phyloP scores from a whole-genome alignment of 1,139 yeast genomes.

The Taphrina betulina region DNA sequence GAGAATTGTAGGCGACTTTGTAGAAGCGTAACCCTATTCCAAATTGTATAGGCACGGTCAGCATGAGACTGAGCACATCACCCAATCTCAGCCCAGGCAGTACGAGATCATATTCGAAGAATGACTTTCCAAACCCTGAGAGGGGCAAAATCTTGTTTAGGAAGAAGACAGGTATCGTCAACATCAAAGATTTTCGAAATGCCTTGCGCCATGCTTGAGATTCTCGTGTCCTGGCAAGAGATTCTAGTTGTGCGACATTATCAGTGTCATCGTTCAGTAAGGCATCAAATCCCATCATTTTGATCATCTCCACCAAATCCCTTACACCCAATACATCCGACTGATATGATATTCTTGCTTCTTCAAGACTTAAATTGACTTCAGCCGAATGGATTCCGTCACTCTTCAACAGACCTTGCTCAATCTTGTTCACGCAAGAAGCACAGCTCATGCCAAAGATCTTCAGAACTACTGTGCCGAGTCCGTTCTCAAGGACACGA shows the following conservation, averaged over 20 bases:
- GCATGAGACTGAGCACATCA: conserved; percentile 59
- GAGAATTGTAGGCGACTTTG: conserved; percentile 62
- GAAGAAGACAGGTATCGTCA: conserved; percentile 66
- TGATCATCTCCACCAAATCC: conserved; percentile 59
- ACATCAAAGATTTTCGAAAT: conserved; percentile 53
- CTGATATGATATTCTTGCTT: conserved; percentile 58
- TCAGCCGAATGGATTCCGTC: conserved; percentile 55
- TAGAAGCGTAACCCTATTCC: conserved; percentile 64
- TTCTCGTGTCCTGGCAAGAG: conserved; percentile 69
- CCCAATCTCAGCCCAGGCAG: conserved; percentile 46
- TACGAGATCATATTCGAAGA: conserved; percentile 40
- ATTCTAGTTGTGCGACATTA: conserved; percentile 62
- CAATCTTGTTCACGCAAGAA: conserved; percentile 68
- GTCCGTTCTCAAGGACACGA: not conserved
- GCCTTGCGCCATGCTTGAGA: conserved; percentile 65
- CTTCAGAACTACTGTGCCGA: conserved; percentile 38
- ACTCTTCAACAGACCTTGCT: conserved; percentile 52
- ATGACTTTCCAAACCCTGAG: conserved; percentile 37
- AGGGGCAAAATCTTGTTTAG: conserved; percentile 52
- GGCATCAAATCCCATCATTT: conserved; percentile 54
- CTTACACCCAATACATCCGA: conserved; percentile 44
- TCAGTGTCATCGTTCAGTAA: conserved; percentile 49
- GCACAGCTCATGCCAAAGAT: conserved; percentile 86
- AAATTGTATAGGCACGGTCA: conserved; percentile 70
- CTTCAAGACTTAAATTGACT: conserved; percentile 73